Evolutionary conservation across 306 rosid species (phyloP), one percentile per base, ranked within the genome.

Genomic region (Prunus armeniaca): DNA sequence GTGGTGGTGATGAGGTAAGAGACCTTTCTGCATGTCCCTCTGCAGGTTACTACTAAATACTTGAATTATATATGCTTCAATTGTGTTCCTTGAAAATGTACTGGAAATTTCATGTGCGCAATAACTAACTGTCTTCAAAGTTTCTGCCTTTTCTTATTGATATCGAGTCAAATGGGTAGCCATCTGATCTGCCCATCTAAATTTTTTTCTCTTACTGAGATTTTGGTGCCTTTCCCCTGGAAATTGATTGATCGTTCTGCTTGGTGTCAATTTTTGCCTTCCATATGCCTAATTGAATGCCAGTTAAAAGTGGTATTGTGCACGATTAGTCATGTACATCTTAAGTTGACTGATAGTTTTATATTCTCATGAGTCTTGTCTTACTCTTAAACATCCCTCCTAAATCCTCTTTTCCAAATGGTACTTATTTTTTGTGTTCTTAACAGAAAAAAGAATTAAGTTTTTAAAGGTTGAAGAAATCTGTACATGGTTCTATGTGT

Each of bases 1-100:
- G 63, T 41, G 9, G 57, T 38, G 57, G 63, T 41, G 9, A 56
- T 38, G 66, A 72, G 76, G 76, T 72, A 57, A 57, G 12, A 41
- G 32, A 22, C 41, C 11, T 38, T 38, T 24, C 41, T 8, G 15
- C 24, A n/a, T 13, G 32, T 25, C 8, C 60, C 41, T 18, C 38
- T 32, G 49, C 57, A 24, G 12, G 2, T 12, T 52, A 12, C 50
- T 32, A 22, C 4, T 20, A 34, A 2, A 32, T 71, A 19, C 30
- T 52, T 9, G 75, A 34, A 20, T 10, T 72, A 13, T 57, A 34
- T 20, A 34, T 34, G 41, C 15, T 20, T 72, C 20, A 13, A 58
- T 22, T 15, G 11, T 72, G 18, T 24, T 12, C 51, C 65, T 19
- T 38, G 14, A 50, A 3, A 50, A 30, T 51, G 69, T 18, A 18